A percentile compares a stretch with the other conserved stretches of the same genome.
Evolutionary conservation across 2,329 filamentous ascomycete genomes (phyloP).

Genomic region (Akanthomyces muscarius): DNA sequence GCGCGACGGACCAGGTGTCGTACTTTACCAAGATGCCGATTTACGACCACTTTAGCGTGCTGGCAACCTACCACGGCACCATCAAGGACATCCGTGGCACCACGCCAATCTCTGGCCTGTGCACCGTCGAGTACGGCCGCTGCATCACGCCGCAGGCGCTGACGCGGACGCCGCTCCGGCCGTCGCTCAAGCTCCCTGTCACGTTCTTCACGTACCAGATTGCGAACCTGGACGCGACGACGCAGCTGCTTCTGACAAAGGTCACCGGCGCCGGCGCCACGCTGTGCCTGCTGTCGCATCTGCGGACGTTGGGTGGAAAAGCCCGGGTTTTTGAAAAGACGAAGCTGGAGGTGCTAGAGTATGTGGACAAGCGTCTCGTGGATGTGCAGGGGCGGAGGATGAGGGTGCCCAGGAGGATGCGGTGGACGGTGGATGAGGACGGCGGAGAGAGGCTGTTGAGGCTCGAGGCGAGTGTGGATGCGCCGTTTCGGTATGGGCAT

Average conservation of each 20-base stretch:
- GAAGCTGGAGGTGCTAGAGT: neutral
- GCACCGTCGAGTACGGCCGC: neutral
- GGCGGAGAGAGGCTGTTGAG: neutral
- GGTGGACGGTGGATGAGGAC: neutral
- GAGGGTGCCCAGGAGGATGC: neutral
- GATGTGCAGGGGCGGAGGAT: neutral
- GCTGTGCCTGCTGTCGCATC: neutral
- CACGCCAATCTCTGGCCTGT: neutral
- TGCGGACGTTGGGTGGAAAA: neutral
- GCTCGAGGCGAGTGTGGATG: neutral
- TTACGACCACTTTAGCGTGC: neutral
- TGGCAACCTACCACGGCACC: neutral
- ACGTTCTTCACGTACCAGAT: conserved; percentile 2
- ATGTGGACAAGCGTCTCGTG: neutral
- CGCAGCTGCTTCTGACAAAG: conserved; percentile 2
- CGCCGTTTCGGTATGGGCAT: neutral
- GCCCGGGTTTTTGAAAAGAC: neutral
- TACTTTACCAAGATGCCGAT: neutral
- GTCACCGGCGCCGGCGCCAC: neutral
- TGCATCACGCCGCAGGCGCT: neutral
- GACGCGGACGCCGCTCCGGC: neutral
- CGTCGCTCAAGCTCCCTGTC: neutral
- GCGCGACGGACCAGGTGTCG: neutral
- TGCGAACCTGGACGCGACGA: neutral
- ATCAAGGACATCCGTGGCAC: neutral